Conservation (phyloP, 352 stramenopile species). For the Phytopythium litorale region DNA sequence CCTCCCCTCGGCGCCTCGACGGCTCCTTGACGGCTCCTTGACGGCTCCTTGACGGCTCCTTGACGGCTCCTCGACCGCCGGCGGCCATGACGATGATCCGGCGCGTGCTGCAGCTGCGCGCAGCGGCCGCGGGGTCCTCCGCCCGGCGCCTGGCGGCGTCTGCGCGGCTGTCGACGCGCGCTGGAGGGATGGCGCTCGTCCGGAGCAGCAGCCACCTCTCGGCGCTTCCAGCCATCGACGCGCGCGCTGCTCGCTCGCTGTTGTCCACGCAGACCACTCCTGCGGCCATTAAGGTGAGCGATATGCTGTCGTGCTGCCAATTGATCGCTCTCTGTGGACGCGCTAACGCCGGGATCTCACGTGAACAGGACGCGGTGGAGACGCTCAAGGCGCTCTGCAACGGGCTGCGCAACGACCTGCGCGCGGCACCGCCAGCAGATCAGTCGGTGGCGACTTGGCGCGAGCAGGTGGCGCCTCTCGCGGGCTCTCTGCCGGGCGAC, state of each 20-base stretch:
- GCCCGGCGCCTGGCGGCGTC: not conserved
- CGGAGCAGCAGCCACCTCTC: constrained; percentile 8
- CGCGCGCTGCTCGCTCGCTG: not conserved
- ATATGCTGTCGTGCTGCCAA: too few relatives aligned
- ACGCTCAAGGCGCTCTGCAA: constrained; percentile 54
- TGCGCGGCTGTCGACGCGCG: not conserved
- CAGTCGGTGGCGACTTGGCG: constrained; percentile 35
- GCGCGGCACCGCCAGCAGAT: constrained; percentile 15
- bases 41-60: not conserved
- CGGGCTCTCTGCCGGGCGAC: constrained; percentile 11
- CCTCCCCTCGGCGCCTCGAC: not conserved
- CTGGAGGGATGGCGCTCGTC: not conserved
- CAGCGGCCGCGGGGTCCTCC: not conserved
- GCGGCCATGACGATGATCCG: constrained; percentile 17
- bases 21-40: not conserved
- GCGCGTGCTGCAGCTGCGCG: constrained; percentile 21
- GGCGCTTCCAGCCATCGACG: not conserved
- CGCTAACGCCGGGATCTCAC: not conserved
- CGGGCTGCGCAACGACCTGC: constrained; percentile 43
- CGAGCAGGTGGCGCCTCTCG: constrained; percentile 21
- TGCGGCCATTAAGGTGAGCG: not conserved
- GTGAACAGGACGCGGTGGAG: constrained; percentile 18
- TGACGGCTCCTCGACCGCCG: not conserved
- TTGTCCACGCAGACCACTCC: not conserved
- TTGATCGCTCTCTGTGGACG: not conserved